Percentiles rank a stretch among this genome's conserved stretches.
These are phyloP conservation scores for Santalum album DNA, from an alignment of 164 flowering plant species.

Conservation along the genomic window DNA sequence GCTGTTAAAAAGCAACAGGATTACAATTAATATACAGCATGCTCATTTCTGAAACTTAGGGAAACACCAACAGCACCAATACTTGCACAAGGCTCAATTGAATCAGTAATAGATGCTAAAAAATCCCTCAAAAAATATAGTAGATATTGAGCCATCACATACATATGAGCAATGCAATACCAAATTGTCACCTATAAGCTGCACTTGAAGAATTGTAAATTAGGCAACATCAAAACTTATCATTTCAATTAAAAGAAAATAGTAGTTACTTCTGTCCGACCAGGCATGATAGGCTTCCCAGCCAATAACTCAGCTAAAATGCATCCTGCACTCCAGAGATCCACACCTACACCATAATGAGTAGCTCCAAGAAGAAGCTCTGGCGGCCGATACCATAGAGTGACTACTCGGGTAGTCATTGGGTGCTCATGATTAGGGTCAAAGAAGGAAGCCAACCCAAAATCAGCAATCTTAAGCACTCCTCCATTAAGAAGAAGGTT, in stretches of 20 bases:
- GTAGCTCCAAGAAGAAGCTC: constrained; percentile 25
- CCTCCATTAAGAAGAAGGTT: constrained; percentile 5
- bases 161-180: too few relatives aligned
- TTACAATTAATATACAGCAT: too few relatives aligned
- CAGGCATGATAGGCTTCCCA: constrained; percentile 23
- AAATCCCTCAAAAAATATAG: too few relatives aligned
- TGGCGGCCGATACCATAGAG: constrained; percentile 25
- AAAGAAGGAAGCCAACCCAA: constrained; percentile 14
- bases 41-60: too few relatives aligned
- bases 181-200: too few relatives aligned
- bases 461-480: constrained; percentile 3
- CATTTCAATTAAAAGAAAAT: background rate
- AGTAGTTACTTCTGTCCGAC: constrained; percentile 18
- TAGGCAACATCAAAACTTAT: too few relatives aligned
- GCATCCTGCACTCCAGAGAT: constrained; percentile 27
- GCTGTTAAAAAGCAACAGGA: too few relatives aligned
- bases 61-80: too few relatives aligned
- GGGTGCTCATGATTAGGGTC: constrained; percentile 16
- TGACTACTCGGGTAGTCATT: constrained; percentile 22
- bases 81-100: too few relatives aligned
- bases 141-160: too few relatives aligned
- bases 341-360: constrained; percentile 18
- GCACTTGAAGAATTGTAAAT: too few relatives aligned
- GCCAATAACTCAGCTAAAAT: constrained; percentile 21
- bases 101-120: too few relatives aligned